These are phyloP conservation scores for Nitzschia sp. DNA, from an alignment of 108 stramenopile species.

Conservation along the genomic window DNA sequence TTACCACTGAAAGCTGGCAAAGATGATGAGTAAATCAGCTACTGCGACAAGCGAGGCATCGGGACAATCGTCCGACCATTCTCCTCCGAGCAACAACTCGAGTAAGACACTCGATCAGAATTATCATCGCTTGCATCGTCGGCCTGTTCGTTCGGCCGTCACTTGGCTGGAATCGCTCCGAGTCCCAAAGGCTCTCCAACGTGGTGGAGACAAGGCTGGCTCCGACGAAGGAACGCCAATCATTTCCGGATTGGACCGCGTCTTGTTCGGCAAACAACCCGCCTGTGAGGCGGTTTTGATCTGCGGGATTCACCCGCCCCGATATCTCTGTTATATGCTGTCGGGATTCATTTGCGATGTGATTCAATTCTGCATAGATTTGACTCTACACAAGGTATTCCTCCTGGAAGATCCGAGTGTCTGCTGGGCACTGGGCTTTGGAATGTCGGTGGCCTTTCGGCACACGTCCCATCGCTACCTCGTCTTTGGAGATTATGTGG, in stretches of 20 bases:
- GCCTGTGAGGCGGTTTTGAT: constrained; percentile 46
- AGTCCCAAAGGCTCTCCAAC: neutral
- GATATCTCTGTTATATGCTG: constrained; percentile 60
- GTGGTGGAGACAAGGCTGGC: neutral
- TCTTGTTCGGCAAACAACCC: constrained; percentile 48
- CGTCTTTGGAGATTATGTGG: constrained; percentile 77
- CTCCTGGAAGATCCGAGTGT: constrained; percentile 44
- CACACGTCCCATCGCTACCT: constrained; percentile 72
- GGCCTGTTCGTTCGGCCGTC: no score
- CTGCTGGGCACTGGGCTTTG: constrained; percentile 64
- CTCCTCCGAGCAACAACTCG: no score
- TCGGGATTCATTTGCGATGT: constrained; percentile 51
- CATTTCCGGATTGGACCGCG: constrained; percentile 43
- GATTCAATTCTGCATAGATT: constrained; percentile 46
- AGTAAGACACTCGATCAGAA: no score
- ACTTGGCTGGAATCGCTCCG: constrained; percentile 7
- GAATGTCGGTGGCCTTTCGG: constrained; percentile 52
- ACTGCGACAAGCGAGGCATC: no score
- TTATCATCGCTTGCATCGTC: no score
- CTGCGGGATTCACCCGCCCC: constrained; percentile 41
- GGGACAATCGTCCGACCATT: no score
- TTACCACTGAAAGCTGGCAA: no score
- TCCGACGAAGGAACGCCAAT: neutral
- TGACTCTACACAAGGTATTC: constrained; percentile 28
- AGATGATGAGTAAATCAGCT: no score